A percentile compares a stretch with the other conserved stretches of the same genome.
phyloP scores from a whole-genome alignment of 257 asterid genomes.

The Forsythia suspensa region DNA sequence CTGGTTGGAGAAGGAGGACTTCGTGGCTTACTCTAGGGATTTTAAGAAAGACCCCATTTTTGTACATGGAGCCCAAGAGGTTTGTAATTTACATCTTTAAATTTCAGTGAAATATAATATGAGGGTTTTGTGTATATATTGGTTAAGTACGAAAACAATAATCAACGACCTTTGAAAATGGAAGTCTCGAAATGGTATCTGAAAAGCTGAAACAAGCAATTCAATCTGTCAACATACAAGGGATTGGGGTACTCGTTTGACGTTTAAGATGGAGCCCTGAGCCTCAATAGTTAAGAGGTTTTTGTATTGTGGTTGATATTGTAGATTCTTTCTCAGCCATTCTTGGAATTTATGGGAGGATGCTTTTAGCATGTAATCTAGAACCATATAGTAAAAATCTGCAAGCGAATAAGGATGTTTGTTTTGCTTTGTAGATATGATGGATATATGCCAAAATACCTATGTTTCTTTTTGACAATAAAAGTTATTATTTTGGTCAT shows the following conservation, averaged over 20 bases:
- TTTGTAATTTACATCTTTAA: constrained; percentile 14
- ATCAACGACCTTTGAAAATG: too few species aligned
- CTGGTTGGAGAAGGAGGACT: constrained; percentile 85
- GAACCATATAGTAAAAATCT: not conserved
- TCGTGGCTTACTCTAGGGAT: constrained; percentile 70
- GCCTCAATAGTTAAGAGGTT: not conserved
- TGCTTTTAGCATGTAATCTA: not conserved
- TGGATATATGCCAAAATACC: not conserved
- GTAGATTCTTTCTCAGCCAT: not conserved
- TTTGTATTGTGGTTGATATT: not conserved
- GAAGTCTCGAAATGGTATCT: not conserved
- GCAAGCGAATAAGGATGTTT: not conserved
- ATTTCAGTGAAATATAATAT: not conserved
- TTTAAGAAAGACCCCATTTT: constrained; percentile 59
- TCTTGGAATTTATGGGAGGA: not conserved
- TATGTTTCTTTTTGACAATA: not conserved
- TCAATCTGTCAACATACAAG: not conserved
- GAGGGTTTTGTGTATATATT: not conserved
- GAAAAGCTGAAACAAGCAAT: not conserved
- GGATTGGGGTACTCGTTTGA: not conserved
- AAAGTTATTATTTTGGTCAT: not conserved
- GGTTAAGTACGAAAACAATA: too few species aligned
- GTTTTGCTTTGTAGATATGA: not conserved
- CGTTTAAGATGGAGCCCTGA: not conserved
- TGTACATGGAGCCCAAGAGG: constrained; percentile 67